Conservation (phyloP, 2,329 filamentous ascomycete genomes). For the Cryphonectria naterciae region DNA sequence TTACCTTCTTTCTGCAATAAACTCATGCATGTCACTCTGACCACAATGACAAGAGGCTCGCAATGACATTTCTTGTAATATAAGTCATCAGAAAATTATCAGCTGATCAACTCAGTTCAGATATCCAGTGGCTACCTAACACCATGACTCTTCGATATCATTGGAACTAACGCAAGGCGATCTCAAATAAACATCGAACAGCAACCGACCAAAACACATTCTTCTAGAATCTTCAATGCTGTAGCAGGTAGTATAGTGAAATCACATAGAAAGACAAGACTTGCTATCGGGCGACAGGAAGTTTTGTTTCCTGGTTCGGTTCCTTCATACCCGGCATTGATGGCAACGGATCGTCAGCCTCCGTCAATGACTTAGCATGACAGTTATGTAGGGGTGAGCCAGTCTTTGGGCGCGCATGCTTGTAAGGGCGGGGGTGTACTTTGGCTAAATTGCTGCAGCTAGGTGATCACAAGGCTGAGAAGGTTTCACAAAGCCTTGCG, state of each 20-base stretch:
- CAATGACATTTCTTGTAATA: no score
- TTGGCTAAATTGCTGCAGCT: background rate
- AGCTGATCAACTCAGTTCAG: no score
- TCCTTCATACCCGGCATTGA: background rate
- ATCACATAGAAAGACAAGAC: background rate
- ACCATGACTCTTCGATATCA: no score
- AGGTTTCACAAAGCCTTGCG: background rate
- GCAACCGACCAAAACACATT: background rate
- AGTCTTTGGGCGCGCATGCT: background rate
- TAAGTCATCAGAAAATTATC: no score
- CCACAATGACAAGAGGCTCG: no score
- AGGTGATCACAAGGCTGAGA: background rate
- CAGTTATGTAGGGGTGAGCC: background rate
- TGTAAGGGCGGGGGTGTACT: background rate
- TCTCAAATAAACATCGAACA: background rate
- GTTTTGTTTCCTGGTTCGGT: background rate
- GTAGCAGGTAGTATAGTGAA: background rate
- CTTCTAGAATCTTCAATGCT: no score
- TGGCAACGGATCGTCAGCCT: slow-evolving; percentile 9
- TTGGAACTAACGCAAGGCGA: no score
- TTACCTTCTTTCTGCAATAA: no score
- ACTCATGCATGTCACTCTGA: no score
- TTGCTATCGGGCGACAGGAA: background rate
- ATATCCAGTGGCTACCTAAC: no score
- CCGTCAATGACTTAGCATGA: background rate